Evolutionary conservation across 768 basidiomycete genomes (phyloP).

Genomic region (Phlegmacium glaucopus): DNA sequence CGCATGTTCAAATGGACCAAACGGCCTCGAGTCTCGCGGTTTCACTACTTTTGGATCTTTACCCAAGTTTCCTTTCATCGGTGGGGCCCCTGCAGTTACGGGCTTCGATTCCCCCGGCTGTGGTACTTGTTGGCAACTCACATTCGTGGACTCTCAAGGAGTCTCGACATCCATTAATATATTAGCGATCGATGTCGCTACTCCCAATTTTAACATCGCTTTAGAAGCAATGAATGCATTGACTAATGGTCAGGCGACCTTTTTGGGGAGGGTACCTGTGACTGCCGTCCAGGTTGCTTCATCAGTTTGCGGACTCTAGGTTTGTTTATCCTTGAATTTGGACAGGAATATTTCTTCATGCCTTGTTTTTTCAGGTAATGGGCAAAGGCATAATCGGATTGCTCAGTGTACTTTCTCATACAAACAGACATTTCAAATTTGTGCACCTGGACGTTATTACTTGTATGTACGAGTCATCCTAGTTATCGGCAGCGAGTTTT

Average conservation of each 20-base stretch:
- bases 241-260: conserved; percentile 43
- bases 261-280: conserved; percentile 47
- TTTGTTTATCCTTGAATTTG: not conserved
- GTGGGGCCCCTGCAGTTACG: conserved; percentile 47
- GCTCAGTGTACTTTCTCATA: no score
- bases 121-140: conserved; percentile 59
- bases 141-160: conserved; percentile 35
- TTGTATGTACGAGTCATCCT: no score
- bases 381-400: no score
- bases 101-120: conserved; percentile 52
- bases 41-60: conserved; percentile 50
- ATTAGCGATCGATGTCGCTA: conserved; percentile 49
- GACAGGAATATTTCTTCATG: no score
- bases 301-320: conserved; percentile 47
- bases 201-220: conserved; percentile 46
- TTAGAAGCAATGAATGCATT: conserved; percentile 51
- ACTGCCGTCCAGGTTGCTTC: conserved; percentile 38
- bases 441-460: no score
- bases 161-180: conserved; percentile 38
- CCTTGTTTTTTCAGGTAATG: no score
- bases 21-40: conserved; percentile 44
- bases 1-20: conserved; percentile 45
- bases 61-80: conserved; percentile 59
- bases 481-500: no score
- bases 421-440: no score